Conservation (phyloP, 2,329 filamentous ascomycete species). For the Plectosphaerella sp. region DNA sequence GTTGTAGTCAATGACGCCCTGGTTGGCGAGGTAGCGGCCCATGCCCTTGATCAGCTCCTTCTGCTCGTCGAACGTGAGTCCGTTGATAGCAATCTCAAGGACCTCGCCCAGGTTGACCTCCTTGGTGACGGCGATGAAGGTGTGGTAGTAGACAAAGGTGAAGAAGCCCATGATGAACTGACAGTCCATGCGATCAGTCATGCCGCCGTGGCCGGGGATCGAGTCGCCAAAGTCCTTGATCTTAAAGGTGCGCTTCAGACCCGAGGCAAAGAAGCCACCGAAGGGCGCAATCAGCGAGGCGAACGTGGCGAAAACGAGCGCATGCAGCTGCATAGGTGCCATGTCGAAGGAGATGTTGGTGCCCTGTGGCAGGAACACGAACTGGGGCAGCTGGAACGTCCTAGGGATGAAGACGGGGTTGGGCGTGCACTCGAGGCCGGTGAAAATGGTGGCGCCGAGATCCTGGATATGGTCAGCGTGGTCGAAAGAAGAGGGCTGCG, state of each 20-base stretch:
- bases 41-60: conserved; percentile 70
- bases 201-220: conserved; percentile 94
- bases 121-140: conserved; percentile 88
- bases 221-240: conserved; percentile 99
- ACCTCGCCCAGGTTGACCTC: conserved; percentile 73
- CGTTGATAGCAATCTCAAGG: conserved; percentile 86
- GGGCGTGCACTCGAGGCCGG: conserved; percentile 80
- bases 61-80: conserved; percentile 83
- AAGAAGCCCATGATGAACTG: conserved; percentile 99
- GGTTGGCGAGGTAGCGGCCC: conserved; percentile 60
- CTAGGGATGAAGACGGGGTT: conserved; percentile 88
- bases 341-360: conserved; percentile 64
- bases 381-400: conserved; percentile 67
- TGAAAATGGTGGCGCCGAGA: conserved; percentile 88
- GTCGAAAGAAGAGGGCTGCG: background rate
- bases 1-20: conserved; percentile 42
- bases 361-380: conserved; percentile 63
- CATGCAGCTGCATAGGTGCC: conserved; percentile 89
- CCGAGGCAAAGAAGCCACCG: conserved; percentile 96
- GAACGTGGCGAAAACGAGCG: conserved; percentile 85
- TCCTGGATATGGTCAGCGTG: conserved; percentile 43
- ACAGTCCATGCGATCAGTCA: conserved; percentile 99
- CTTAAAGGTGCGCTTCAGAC: conserved; percentile 97
- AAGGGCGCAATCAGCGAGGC: conserved; percentile 96
- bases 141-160: conserved; percentile 97